A percentile compares a stretch with the other conserved stretches of the same genome.
Evolutionary conservation across 192 early-diverging fungal genomes (phyloP).

Genomic region (Gaertneriomyces semiglobifer): DNA sequence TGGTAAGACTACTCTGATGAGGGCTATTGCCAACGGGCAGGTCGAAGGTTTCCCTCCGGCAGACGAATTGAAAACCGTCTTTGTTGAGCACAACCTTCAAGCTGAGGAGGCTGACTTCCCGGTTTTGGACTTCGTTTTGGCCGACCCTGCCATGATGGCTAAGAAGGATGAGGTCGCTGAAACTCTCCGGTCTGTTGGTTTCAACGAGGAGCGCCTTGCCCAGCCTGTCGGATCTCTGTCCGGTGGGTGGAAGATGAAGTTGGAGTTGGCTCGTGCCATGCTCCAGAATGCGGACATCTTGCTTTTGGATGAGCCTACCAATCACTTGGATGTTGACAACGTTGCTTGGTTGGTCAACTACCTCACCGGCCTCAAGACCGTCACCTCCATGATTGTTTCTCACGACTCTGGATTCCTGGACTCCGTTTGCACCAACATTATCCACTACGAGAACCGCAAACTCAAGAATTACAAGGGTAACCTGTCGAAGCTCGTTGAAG

Average conservation of each 20-base stretch:
- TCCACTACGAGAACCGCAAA: constrained; percentile 82
- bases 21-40: constrained; percentile 79
- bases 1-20: constrained; percentile 84
- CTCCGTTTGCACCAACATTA: constrained; percentile 74
- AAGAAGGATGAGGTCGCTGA: constrained; percentile 53
- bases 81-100: constrained; percentile 76
- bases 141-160: constrained; percentile 40
- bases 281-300: constrained; percentile 80
- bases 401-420: constrained; percentile 86
- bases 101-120: constrained; percentile 68
- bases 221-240: constrained; percentile 69
- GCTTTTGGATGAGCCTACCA: constrained; percentile 81
- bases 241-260: constrained; percentile 90
- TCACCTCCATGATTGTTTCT: constrained; percentile 82
- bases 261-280: constrained; percentile 82
- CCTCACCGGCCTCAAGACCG: constrained; percentile 63
- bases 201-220: constrained; percentile 60
- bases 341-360: constrained; percentile 68
- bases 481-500: constrained; percentile 76
- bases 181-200: constrained; percentile 63
- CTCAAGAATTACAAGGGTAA: constrained; percentile 75
- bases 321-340: constrained; percentile 75
- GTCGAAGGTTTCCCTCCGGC: constrained; percentile 78
- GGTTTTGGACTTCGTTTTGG: constrained; percentile 64
- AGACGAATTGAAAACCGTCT: constrained; percentile 72